Evolutionary conservation across 1,139 yeast genomes (phyloP).

Genomic region (Kazachstania sp.): DNA sequence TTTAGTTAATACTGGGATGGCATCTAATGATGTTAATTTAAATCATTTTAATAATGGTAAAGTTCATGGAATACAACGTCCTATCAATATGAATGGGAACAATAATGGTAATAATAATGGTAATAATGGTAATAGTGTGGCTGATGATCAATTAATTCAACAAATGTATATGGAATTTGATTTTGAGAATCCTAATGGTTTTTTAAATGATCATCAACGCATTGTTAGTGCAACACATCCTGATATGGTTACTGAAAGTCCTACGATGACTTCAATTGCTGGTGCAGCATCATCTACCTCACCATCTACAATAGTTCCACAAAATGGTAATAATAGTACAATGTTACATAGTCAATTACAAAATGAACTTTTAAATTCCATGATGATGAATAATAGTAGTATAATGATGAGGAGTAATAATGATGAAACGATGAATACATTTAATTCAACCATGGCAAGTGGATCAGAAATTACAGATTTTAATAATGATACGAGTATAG

Average conservation of each 20-base stretch:
- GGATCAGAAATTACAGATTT: not conserved
- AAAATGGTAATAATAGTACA: not conserved
- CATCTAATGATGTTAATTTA: slow-evolving; percentile 7
- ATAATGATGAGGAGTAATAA: not conserved
- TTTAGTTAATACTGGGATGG: slow-evolving; percentile 10
- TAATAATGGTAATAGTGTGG: too few species aligned
- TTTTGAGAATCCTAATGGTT: slow-evolving; percentile 17
- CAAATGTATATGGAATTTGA: slow-evolving; percentile 23
- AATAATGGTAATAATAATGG: too few species aligned
- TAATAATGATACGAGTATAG: not conserved
- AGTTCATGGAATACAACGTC: not conserved
- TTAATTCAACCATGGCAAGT: not conserved
- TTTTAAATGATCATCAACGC: slow-evolving; percentile 11
- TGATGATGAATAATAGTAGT: not conserved
- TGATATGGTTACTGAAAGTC: slow-evolving; percentile 1
- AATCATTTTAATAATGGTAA: slow-evolving; percentile 3
- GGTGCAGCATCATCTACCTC: slow-evolving; percentile 5
- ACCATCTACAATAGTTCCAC: slow-evolving; percentile 8
- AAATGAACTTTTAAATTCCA: too few species aligned
- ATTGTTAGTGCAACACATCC: not conserved
- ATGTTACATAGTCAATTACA: not conserved
- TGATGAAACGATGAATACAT: not conserved
- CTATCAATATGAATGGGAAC: not conserved
- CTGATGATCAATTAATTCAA: slow-evolving; percentile 10
- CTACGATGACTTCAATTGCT: slow-evolving; percentile 7